Percentiles rank a stretch among this genome's conserved stretches.
Conservation (phyloP, 2,329 filamentous ascomycete genomes). For the Cercospora zeae-maydis region DNA sequence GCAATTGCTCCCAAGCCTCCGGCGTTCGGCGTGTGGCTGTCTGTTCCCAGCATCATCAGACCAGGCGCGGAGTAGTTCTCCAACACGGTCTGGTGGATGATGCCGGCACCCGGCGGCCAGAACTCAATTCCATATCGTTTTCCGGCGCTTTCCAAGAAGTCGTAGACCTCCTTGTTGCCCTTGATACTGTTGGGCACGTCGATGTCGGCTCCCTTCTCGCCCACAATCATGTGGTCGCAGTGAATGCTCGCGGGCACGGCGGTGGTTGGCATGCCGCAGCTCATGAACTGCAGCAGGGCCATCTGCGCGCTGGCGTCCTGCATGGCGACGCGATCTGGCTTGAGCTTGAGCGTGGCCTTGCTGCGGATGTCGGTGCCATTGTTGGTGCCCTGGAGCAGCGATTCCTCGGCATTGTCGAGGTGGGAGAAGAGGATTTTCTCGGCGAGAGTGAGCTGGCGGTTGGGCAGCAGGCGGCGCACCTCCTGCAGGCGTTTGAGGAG, state of each 20-base stretch:
- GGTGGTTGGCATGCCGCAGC: slow-evolving; percentile 81
- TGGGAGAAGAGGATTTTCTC: slow-evolving; percentile 99
- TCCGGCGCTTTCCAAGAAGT: slow-evolving; percentile 89
- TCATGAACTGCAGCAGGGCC: slow-evolving; percentile 98
- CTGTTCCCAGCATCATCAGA: slow-evolving; percentile 97
- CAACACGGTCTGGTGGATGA: slow-evolving; percentile 95
- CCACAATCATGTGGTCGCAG: slow-evolving; percentile 98
- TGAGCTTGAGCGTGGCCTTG: slow-evolving; percentile 89
- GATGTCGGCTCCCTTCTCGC: slow-evolving; percentile 79
- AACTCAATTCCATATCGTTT: slow-evolving; percentile 94
- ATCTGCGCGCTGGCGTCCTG: slow-evolving; percentile 98
- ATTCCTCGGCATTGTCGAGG: slow-evolving; percentile 83
- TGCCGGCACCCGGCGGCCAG: slow-evolving; percentile 89
- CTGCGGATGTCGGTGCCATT: slow-evolving; percentile 82
- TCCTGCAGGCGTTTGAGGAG: slow-evolving; percentile 72
- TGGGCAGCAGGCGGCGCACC: slow-evolving; percentile 66
- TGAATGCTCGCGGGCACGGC: slow-evolving; percentile 96
- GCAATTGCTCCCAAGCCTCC: slow-evolving; percentile 89
- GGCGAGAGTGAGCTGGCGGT: slow-evolving; percentile 71
- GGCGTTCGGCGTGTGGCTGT: slow-evolving; percentile 97
- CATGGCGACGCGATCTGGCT: slow-evolving; percentile 97
- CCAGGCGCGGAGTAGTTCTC: slow-evolving; percentile 98
- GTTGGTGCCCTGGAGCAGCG: slow-evolving; percentile 74
- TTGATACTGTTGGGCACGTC: slow-evolving; percentile 82
- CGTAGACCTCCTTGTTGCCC: slow-evolving; percentile 94